phyloP scores from a whole-genome alignment of 495 filamentous ascomycete species.

The Trichoderma gamsii region DNA sequence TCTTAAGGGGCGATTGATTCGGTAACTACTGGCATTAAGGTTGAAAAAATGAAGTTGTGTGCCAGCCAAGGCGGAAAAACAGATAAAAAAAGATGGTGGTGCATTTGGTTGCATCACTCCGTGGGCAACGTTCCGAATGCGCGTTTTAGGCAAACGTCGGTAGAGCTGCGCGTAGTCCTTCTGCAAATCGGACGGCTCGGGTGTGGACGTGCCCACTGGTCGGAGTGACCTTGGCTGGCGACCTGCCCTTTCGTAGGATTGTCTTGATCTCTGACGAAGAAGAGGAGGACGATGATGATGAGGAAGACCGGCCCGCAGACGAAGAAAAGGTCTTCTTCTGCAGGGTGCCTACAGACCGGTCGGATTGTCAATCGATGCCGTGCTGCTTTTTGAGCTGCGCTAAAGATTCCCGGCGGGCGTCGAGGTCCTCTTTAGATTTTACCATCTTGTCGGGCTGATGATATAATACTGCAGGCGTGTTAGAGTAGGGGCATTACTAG shows the following conservation, averaged over 20 bases:
- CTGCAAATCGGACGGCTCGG: slow-evolving; percentile 18
- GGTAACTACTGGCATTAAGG: slow-evolving; percentile 8
- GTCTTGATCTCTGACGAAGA: slow-evolving; percentile 15
- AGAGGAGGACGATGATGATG: slow-evolving; percentile 1
- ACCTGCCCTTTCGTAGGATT: slow-evolving; percentile 17
- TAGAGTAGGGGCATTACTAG: slow-evolving; percentile 14
- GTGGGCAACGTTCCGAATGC: background rate
- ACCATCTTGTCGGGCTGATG: slow-evolving; percentile 98
- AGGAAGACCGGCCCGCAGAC: slow-evolving; percentile 51
- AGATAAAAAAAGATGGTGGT: background rate
- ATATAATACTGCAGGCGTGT: slow-evolving; percentile 67
- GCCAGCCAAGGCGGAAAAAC: slow-evolving; percentile 7
- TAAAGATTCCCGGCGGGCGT: slow-evolving; percentile 90
- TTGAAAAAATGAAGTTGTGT: background rate
- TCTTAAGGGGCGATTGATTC: background rate
- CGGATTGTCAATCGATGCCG: slow-evolving; percentile 89
- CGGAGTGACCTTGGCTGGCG: slow-evolving; percentile 1
- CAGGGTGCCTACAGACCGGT: slow-evolving; percentile 52
- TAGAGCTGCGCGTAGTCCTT: slow-evolving; percentile 14
- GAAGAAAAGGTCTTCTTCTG: slow-evolving; percentile 32
- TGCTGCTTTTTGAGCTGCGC: slow-evolving; percentile 96
- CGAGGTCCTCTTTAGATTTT: slow-evolving; percentile 87
- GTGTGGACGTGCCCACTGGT: slow-evolving; percentile 2
- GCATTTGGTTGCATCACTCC: background rate
- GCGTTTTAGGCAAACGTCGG: background rate